These are phyloP conservation scores for Neonectria neomacrospora DNA, from an alignment of 2,329 filamentous ascomycete genomes.

Conservation along the genomic window DNA sequence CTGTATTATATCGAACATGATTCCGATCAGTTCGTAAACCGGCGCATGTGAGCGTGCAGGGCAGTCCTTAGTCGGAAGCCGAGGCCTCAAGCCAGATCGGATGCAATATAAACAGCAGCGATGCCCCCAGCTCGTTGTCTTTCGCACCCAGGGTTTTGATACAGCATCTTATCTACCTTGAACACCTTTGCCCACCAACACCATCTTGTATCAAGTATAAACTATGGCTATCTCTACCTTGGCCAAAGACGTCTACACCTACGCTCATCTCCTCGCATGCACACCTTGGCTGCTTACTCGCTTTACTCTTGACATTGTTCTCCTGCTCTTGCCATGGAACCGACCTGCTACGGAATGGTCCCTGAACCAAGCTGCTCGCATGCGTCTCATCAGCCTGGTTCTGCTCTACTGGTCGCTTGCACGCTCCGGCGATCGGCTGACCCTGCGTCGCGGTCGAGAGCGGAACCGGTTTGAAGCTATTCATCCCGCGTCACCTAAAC, in stretches of 20 bases:
- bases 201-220: no score
- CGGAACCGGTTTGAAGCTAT: slow-evolving; percentile 36
- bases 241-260: not conserved
- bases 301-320: slow-evolving; percentile 28
- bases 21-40: no score
- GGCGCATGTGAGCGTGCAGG: no score
- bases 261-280: slow-evolving; percentile 7
- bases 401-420: slow-evolving; percentile 38
- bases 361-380: slow-evolving; percentile 30
- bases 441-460: slow-evolving; percentile 23
- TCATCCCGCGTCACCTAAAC: slow-evolving; percentile 26
- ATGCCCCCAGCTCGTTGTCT: no score
- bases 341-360: slow-evolving; percentile 30
- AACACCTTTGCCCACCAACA: no score
- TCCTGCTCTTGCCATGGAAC: slow-evolving; percentile 27
- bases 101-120: no score
- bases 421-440: slow-evolving; percentile 25
- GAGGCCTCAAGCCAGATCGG: no score
- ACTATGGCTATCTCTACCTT: slow-evolving; percentile 5
- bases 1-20: no score
- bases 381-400: slow-evolving; percentile 32
- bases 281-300: slow-evolving; percentile 34
- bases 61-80: no score
- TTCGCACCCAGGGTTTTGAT: no score
- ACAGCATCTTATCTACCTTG: no score